Evolutionary conservation across 192 early-diverging fungal species (phyloP), one percentile per base, ranked within the genome.

Genomic region (Lobosporangium transversale): DNA sequence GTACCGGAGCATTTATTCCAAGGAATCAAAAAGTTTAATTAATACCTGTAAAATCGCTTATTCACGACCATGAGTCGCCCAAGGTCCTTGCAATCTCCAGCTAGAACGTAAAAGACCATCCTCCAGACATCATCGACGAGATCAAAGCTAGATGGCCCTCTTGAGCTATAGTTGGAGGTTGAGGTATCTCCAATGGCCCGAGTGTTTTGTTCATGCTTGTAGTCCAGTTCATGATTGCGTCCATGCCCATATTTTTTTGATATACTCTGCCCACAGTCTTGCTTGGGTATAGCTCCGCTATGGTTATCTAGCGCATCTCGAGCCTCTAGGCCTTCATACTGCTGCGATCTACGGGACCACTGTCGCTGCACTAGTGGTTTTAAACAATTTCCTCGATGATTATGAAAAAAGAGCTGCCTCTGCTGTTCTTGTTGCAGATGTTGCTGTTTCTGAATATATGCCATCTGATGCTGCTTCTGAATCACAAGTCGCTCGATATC

Each of bases 121-220:
- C 71, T 51, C 71, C 71, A 76, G 6, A 76, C 47, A 44, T 76
- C 71, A 35, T 67, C 64, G 21, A 76, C 64, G 26, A 76, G 30
- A 43, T 76, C 71, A 2, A 55, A 37, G n/a, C n/a, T n/a, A n/a
- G n/a, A n/a, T n/a, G n/a, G n/a, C 7, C 2, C 31, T 27, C 6
- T 54, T 35, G 53, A 30, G 7, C 27, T 29, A 27, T 10, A 2
- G n/a, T 48, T 48, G 45, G 20, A 48, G 9, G 20, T 48, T 8
- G 45, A 15, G 6, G 12, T 8, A 20, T 9, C 20, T 9, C 45
- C 45, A 20, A 11, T 48, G 5, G 45, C 45, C 20, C 20, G 8
- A n/a, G 9, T 18, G 4, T 18, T n/a, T 52, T 52, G 50, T 29
- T 52, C 9, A 12, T 52, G 50, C 27, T 52, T 8, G 29, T 29